Conservation (phyloP, 192 early-diverging fungal genomes). For the Funneliformis mosseae region DNA sequence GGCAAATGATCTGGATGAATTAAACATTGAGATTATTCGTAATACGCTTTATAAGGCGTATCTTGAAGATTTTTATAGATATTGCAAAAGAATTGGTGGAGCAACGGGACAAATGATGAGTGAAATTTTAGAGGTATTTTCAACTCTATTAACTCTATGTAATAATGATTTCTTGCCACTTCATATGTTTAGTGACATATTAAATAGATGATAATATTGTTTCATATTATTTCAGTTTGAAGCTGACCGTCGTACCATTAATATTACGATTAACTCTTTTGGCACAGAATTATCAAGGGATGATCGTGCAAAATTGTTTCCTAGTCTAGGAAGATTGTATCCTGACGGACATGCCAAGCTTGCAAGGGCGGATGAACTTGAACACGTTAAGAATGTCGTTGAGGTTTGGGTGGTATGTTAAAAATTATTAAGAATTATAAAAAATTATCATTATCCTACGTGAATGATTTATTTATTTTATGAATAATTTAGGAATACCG, state of each 20-base stretch:
- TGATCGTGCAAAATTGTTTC: constrained; percentile 94
- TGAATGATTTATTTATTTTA: background rate
- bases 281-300: constrained; percentile 97
- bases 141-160: background rate
- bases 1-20: constrained; percentile 96
- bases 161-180: too few species aligned
- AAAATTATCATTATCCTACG: background rate
- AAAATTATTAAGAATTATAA: background rate
- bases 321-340: constrained; percentile 86
- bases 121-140: constrained; percentile 79
- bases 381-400: constrained; percentile 87
- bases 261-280: constrained; percentile 99
- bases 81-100: constrained; percentile 78
- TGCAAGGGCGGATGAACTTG: constrained; percentile 86
- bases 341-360: constrained; percentile 88
- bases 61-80: constrained; percentile 95
- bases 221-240: too few species aligned
- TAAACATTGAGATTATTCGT: constrained; percentile 99
- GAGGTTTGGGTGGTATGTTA: constrained; percentile 77
- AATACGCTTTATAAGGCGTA: constrained; percentile 99
- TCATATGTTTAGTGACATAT: too few species aligned
- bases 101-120: constrained; percentile 92
- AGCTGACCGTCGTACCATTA: constrained; percentile 96
- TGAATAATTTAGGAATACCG: constrained; percentile 75
- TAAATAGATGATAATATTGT: too few species aligned